Evolutionary conservation across 371 early-diverging fungal species (phyloP).

Genomic region (Rhizomucor pusillus): DNA sequence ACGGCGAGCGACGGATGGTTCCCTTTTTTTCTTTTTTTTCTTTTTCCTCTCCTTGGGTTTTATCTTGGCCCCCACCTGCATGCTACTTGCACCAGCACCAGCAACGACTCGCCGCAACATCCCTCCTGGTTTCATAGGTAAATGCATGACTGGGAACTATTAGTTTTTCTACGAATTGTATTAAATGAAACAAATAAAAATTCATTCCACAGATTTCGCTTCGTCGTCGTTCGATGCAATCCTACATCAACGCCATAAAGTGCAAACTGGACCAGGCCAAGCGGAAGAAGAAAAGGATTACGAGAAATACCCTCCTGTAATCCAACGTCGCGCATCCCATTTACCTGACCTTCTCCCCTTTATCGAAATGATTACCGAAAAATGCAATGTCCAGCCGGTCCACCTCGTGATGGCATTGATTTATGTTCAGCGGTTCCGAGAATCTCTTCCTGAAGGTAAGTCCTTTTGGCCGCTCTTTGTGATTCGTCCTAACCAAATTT

Average conservation of each 20-base stretch:
- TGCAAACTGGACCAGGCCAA: background rate
- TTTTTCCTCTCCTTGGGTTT: slow-evolving; percentile 31
- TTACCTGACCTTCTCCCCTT: slow-evolving; percentile 47
- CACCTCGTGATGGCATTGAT: slow-evolving; percentile 48
- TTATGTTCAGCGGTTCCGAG: slow-evolving; percentile 47
- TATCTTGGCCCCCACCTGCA: slow-evolving; percentile 13
- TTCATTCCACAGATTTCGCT: slow-evolving; percentile 33
- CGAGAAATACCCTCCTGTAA: background rate
- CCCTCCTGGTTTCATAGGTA: slow-evolving; percentile 48
- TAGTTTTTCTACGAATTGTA: no score
- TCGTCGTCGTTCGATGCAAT: slow-evolving; percentile 50
- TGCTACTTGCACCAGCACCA: slow-evolving; percentile 24
- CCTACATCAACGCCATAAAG: slow-evolving; percentile 23
- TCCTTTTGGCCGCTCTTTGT: background rate
- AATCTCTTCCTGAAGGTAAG: slow-evolving; percentile 35
- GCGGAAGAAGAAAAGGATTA: slow-evolving; percentile 1
- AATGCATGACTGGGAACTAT: no score
- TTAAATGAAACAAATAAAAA: background rate
- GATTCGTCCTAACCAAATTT: background rate
- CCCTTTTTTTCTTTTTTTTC: slow-evolving; percentile 30
- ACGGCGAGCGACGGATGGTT: background rate
- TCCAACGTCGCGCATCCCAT: slow-evolving; percentile 27
- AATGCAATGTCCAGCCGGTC: slow-evolving; percentile 40
- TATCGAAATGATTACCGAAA: slow-evolving; percentile 44
- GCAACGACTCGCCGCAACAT: slow-evolving; percentile 19